Conservation (phyloP, 176 grass and related monocot species). For the Eragrostis nindensis region DNA sequence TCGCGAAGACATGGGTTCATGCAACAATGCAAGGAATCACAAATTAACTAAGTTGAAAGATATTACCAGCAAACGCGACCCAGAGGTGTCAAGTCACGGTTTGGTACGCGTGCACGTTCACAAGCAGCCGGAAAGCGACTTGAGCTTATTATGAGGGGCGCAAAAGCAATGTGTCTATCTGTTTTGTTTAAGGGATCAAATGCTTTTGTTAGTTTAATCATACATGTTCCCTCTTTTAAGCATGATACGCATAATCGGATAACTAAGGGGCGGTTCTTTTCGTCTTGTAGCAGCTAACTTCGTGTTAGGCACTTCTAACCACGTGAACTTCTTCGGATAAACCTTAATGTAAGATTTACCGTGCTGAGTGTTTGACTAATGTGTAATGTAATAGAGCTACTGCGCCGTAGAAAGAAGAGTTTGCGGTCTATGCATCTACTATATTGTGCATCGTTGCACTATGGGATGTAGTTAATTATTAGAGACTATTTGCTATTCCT, state of each 20-base stretch:
- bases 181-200: conserved; percentile 4
- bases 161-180: neutral
- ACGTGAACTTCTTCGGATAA: neutral
- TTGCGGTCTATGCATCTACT: too few relatives aligned
- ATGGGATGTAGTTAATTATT: too few relatives aligned
- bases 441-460: too few relatives aligned
- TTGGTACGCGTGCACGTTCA: conserved; percentile 31
- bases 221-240: neutral
- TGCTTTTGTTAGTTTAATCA: conserved; percentile 14
- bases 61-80: neutral
- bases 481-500: too few relatives aligned
- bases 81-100: conserved; percentile 23
- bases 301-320: neutral
- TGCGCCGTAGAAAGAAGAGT: too few relatives aligned
- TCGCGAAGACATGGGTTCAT: neutral
- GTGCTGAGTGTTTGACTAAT: neutral
- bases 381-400: too few relatives aligned
- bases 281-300: neutral
- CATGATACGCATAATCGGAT: neutral
- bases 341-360: neutral
- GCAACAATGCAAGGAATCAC: conserved; percentile 1
- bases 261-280: neutral
- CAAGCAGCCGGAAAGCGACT: neutral
- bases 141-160: neutral
- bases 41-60: conserved; percentile 7